Base-by-base conservation (phyloP, 192 early-diverging fungal species). In the Backusella mclennaniae region DNA sequence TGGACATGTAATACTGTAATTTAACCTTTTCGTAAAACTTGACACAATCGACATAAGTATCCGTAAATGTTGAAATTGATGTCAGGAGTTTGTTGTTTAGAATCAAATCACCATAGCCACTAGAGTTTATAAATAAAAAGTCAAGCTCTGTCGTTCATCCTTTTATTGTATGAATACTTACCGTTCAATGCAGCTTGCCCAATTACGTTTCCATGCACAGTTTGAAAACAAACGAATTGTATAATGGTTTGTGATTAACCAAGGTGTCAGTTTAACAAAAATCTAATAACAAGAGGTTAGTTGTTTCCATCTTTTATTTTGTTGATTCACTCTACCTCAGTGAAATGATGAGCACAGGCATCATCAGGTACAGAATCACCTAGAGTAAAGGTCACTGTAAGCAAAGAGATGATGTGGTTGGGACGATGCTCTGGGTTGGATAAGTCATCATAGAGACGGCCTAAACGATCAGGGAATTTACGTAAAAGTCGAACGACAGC, bases 21-120 rank as follows among this genome's bases (percentile, higher is more conserved):
- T 84, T 71, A 19, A 80, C 75, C 76, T 86, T 89, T 3, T 75
- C 76, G 33, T 79, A 69, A 35, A 85, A 80, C 46, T 85, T 85
- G 52, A 75, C 38, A 49, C 83, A 81, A 67, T 90, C 89, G 6
- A 67, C 38, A 75, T 86, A 83, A 21, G 56, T 56, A 9, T 77
- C 67, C 17, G 88, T 73, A 63, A 85, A 88, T 19, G 70, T 33
- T 12, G 75, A 63, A 14, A 87, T 41, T 0, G 71, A 36, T 29
- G 67, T 53, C 15, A 88, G 21, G 6, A 73, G 69, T 14, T 42
- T 33, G 66, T 80, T 73, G 2, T 56, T 21, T 59, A 76, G 35
- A 11, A 80, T 8, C 3, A 49, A 29, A 26, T 75, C 36, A 19
- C 39, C 44, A 35, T 66, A 41, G 19, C 70, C 56, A 33, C 69